These are phyloP conservation scores for Cenchrus americanus DNA, from an alignment of 176 grass and related monocot species.

Conservation along the genomic window DNA sequence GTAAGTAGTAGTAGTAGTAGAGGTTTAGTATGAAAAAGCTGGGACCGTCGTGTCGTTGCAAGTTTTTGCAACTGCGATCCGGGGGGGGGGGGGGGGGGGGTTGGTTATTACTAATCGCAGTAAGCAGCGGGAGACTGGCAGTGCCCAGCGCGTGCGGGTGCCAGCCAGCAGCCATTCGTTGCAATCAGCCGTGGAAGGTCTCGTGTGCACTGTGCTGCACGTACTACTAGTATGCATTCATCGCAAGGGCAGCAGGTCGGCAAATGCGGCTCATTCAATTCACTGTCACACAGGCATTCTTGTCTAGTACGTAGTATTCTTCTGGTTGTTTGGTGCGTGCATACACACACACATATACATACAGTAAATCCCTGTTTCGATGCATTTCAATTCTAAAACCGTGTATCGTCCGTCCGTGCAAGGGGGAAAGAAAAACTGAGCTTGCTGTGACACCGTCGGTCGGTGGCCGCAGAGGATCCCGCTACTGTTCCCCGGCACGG, in stretches of 20 bases:
- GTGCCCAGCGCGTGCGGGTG: not conserved
- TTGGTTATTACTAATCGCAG: too few relatives aligned
- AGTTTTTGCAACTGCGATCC: not conserved
- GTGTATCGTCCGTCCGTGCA: too few relatives aligned
- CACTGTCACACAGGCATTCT: not conserved
- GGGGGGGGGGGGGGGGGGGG: too few relatives aligned
- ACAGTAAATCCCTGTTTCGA: too few relatives aligned
- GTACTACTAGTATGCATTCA: not conserved
- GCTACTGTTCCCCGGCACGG: not conserved
- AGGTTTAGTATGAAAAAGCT: not conserved
- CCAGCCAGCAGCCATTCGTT: not conserved
- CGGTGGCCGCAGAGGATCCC: slow-evolving; percentile 24
- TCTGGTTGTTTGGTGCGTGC: too few relatives aligned
- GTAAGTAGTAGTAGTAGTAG: too few relatives aligned
- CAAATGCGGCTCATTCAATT: not conserved
- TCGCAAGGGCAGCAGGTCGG: not conserved
- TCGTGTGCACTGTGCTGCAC: not conserved
- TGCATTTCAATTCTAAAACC: too few relatives aligned
- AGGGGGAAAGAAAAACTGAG: too few relatives aligned
- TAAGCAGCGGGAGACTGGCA: too few relatives aligned
- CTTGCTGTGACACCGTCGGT: too few relatives aligned
- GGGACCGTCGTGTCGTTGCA: not conserved
- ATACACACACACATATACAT: too few relatives aligned
- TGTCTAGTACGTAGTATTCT: too few relatives aligned
- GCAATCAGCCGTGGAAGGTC: not conserved